Evolutionary conservation across 2,329 filamentous ascomycete species (phyloP).

Genomic region (Metarhizium sp.): DNA sequence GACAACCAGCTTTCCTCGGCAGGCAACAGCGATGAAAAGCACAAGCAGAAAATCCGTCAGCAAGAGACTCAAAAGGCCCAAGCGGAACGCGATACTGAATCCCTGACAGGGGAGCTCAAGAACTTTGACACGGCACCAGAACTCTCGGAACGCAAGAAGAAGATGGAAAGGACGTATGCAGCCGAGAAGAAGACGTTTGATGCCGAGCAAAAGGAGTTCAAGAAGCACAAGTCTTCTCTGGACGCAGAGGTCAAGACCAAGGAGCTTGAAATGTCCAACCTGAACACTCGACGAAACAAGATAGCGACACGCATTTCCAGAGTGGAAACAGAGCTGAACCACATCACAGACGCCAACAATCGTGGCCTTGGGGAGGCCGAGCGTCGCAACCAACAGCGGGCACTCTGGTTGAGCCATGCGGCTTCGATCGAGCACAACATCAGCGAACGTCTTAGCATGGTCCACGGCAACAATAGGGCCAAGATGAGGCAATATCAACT

Average conservation of each 20-base stretch:
- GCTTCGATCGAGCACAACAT: constrained; percentile 36
- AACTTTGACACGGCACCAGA: constrained; percentile 56
- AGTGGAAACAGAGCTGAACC: constrained; percentile 62
- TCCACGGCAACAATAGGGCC: constrained; percentile 21
- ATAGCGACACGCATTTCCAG: constrained; percentile 62
- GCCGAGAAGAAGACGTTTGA: constrained; percentile 53
- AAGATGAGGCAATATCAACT: constrained; percentile 21
- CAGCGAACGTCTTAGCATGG: constrained; percentile 31
- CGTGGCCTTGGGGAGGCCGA: constrained; percentile 56
- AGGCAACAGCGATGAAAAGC: constrained; percentile 67
- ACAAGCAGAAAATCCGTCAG: constrained; percentile 65
- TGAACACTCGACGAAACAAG: constrained; percentile 63
- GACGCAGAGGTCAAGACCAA: constrained; percentile 55
- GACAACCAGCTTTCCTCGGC: constrained; percentile 56
- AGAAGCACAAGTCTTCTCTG: constrained; percentile 49
- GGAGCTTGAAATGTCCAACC: constrained; percentile 52
- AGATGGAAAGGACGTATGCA: constrained; percentile 42
- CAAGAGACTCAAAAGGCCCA: constrained; percentile 65
- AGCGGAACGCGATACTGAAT: constrained; percentile 45
- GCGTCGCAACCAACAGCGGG: constrained; percentile 42
- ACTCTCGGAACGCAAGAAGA: constrained; percentile 47
- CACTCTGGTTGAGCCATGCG: constrained; percentile 36
- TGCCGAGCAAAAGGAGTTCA: constrained; percentile 41
- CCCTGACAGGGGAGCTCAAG: constrained; percentile 50
- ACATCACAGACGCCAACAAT: constrained; percentile 59